Percentiles rank a stretch among this genome's conserved stretches.
Conservation (phyloP, 176 grass and related monocot species). For the Rhynchospora pubera region DNA sequence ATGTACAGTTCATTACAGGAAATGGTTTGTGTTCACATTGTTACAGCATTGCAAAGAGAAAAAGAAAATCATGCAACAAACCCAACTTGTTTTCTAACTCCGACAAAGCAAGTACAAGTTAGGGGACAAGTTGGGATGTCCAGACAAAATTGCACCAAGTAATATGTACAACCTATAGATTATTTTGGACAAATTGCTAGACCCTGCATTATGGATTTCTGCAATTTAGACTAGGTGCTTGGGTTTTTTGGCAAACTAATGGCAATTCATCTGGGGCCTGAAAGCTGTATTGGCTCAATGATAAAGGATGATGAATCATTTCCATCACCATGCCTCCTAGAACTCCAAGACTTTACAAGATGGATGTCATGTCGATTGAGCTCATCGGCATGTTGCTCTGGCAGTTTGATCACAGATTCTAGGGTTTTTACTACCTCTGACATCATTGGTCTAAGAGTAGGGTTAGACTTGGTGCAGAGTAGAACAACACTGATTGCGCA, state of each 20-base stretch:
- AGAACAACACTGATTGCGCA: slow-evolving; percentile 65
- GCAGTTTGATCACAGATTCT: slow-evolving; percentile 41
- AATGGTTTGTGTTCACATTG: neutral
- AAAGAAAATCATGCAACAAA: neutral
- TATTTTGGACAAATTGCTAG: neutral
- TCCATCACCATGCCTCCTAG: slow-evolving; percentile 58
- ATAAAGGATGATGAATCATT: slow-evolving; percentile 93
- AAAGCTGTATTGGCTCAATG: slow-evolving; percentile 89
- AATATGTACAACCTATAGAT: neutral
- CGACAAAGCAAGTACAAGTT: neutral
- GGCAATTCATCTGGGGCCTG: slow-evolving; percentile 65
- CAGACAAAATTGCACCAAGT: neutral
- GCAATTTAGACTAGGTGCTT: neutral
- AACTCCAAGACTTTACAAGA: slow-evolving; percentile 50
- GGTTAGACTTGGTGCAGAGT: slow-evolving; percentile 74
- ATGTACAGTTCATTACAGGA: neutral
- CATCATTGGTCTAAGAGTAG: slow-evolving; percentile 78
- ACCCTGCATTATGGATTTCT: neutral
- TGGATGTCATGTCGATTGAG: slow-evolving; percentile 34
- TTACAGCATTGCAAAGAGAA: neutral
- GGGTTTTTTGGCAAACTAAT: neutral
- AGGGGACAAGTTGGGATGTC: slow-evolving; percentile 9
- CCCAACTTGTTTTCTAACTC: slow-evolving; percentile 15
- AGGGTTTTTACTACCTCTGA: slow-evolving; percentile 81
- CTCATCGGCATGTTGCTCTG: slow-evolving; percentile 45